Conservation (phyloP, 2,329 filamentous ascomycete species). For the Cercospora sp. region DNA sequence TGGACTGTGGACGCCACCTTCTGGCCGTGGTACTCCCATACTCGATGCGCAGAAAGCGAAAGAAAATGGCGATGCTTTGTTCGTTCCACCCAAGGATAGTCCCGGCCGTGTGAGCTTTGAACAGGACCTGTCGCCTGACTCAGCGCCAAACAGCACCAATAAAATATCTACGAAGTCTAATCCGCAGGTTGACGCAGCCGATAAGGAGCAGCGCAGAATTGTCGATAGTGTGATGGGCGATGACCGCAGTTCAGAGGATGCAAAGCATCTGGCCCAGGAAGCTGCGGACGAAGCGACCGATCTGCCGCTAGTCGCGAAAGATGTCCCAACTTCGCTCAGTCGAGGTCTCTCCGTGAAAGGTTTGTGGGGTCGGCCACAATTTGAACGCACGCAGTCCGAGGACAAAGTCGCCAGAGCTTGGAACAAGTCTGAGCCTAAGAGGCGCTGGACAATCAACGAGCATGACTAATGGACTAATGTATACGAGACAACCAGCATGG, state of each 20-base stretch:
- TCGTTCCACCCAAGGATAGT: conserved; percentile 20
- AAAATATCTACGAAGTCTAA: neutral
- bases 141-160: conserved; percentile 15
- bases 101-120: conserved; percentile 14
- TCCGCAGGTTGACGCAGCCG: conserved; percentile 4
- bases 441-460: conserved; percentile 28
- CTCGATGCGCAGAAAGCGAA: conserved; percentile 27
- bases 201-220: conserved; percentile 9
- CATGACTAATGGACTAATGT: conserved; percentile 23
- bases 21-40: conserved; percentile 26
- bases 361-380: conserved; percentile 46
- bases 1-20: conserved; percentile 44
- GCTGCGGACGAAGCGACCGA: conserved; percentile 22
- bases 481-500: neutral
- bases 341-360: conserved; percentile 40
- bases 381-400: conserved; percentile 17
- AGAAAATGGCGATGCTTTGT: conserved; percentile 22
- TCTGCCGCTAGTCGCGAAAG: conserved; percentile 21
- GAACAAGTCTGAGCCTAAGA: conserved; percentile 24
- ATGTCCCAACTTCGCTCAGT: conserved; percentile 27
- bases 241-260: conserved; percentile 10
- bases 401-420: conserved; percentile 21
- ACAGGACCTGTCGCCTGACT: conserved; percentile 40
- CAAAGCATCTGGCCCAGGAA: conserved; percentile 17
- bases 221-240: conserved; percentile 23